These are phyloP conservation scores for Lipomyces mesembrius DNA, from an alignment of 805 yeast genomes.

Conservation along the genomic window DNA sequence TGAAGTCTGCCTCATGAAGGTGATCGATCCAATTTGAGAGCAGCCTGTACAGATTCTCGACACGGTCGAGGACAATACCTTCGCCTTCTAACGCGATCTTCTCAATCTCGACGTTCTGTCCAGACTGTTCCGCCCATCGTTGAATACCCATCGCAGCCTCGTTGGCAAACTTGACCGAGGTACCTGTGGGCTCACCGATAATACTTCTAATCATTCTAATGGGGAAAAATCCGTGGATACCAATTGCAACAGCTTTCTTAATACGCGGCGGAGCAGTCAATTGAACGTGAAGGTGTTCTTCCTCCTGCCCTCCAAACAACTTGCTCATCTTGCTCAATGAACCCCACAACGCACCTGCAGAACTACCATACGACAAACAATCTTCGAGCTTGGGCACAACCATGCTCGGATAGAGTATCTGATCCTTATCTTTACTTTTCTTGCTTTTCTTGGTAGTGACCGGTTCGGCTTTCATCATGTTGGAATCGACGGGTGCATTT, in stretches of 20 bases:
- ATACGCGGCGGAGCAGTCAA: conserved; percentile 26
- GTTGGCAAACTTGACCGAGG: conserved; percentile 84
- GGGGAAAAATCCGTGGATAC: conserved; percentile 97
- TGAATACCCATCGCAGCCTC: conserved; percentile 83
- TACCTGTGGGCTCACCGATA: conserved; percentile 95
- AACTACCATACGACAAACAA: conserved; percentile 17
- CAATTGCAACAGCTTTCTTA: conserved; percentile 72
- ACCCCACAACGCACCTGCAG: conserved; percentile 19
- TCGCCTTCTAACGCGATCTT: conserved; percentile 93
- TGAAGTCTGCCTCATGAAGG: conserved; percentile 69
- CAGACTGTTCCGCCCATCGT: conserved; percentile 60
- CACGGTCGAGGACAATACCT: conserved; percentile 86
- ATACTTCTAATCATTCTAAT: conserved; percentile 80
- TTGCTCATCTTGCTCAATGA: conserved; percentile 21
- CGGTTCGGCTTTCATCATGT: conserved; percentile 12
- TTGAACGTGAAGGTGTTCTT: conserved; percentile 14
- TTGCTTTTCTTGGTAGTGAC: conserved; percentile 24
- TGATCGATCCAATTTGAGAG: conserved; percentile 68
- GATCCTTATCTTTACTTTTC: conserved; percentile 25
- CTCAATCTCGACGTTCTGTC: conserved; percentile 62
- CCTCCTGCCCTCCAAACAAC: conserved; percentile 15
- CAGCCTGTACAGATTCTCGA: conserved; percentile 74
- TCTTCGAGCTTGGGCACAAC: conserved; percentile 32
- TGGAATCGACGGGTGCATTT: conserved; percentile 7
- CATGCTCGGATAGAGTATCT: conserved; percentile 28